Evolutionary conservation across 2,329 filamentous ascomycete genomes (phyloP), one percentile per base, ranked within the genome.

Genomic region (Helotiales sp.): DNA sequence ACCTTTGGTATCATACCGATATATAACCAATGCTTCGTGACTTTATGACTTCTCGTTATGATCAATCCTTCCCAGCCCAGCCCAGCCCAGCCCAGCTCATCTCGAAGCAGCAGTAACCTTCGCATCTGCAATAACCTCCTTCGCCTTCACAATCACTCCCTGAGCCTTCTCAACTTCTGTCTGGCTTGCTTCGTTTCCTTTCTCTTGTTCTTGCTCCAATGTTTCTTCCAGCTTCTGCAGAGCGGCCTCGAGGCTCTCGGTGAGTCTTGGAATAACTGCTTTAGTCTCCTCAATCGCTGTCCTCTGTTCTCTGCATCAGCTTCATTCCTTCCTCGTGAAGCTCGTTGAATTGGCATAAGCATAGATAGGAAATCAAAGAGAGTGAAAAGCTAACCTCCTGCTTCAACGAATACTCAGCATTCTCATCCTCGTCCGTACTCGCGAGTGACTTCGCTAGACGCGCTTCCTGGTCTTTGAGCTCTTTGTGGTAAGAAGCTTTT

Each of bases 401-500:
- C 76, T 87, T 95, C 67, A 98, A 69, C 64, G 86, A 81, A 70
- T 84, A 97, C 65, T 89, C 86, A 50, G 83, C 85, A 74, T 97
- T 96, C 66, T 86, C 85, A 60, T 89, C 89, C 8, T 83, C 81
- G 24, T 50, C 44, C 29, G 57, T 73, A 25, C 74, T 76, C n/a
- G 70, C 73, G 40, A 78, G 72, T 30, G 84, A 72, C 66, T 89
- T 85, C 44, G 80, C 77, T 17, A 96, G 80, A 56, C 89, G 84
- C 60, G 82, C 81, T 67, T 90, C 81, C 72, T 98, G 93, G 63
- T 87, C 80, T 63, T 82, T 78, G 19, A 93, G 82, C 74, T 99
- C 95, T 71, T 89, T 89, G 79, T 93, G 89, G 77, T 99, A 98
- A 68, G 88, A 93, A 36, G 83, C 79, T 74, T 97, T 91, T 75